Percentiles rank a stretch among this genome's conserved stretches.
Evolutionary conservation across 257 asterid species (phyloP).

Genomic region (Solanum chmielewskii): DNA sequence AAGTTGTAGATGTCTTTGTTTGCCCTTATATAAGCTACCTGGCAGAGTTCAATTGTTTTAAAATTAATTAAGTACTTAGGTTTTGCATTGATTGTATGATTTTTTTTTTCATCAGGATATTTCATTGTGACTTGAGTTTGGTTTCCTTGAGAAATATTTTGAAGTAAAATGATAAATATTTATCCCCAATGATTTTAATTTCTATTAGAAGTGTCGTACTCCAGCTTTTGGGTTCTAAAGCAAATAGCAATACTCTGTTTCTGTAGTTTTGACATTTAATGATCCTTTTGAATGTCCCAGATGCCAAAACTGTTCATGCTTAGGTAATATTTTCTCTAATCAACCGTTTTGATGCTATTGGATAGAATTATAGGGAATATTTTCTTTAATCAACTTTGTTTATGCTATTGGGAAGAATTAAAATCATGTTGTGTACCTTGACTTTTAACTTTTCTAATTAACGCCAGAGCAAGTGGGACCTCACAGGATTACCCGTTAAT

Average conservation of each 20-base stretch:
- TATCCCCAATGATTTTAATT: not conserved
- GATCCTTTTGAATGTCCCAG: not conserved
- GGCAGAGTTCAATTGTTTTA: not conserved
- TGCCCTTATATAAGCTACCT: not conserved
- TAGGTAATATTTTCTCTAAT: not conserved
- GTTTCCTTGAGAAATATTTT: not conserved
- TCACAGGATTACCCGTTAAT: not conserved
- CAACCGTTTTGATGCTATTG: not conserved
- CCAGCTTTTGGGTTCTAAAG: not conserved
- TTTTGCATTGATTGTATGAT: not conserved
- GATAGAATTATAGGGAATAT: not conserved
- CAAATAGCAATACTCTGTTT: not conserved
- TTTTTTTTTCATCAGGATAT: not conserved
- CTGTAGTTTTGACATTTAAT: not conserved
- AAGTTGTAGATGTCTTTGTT: not conserved
- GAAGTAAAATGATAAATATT: not conserved
- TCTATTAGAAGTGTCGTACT: not conserved
- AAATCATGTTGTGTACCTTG: not conserved
- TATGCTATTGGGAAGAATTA: not conserved
- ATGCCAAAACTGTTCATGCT: not conserved
- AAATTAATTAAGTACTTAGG: not conserved
- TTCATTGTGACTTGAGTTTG: not conserved
- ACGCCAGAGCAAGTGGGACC: not conserved
- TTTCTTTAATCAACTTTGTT: not conserved
- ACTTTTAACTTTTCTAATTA: not conserved